A percentile compares a stretch with the other conserved stretches of the same genome.
Conservation (phyloP, 1,139 yeast genomes). For the Geotrichum phurueaensis region DNA sequence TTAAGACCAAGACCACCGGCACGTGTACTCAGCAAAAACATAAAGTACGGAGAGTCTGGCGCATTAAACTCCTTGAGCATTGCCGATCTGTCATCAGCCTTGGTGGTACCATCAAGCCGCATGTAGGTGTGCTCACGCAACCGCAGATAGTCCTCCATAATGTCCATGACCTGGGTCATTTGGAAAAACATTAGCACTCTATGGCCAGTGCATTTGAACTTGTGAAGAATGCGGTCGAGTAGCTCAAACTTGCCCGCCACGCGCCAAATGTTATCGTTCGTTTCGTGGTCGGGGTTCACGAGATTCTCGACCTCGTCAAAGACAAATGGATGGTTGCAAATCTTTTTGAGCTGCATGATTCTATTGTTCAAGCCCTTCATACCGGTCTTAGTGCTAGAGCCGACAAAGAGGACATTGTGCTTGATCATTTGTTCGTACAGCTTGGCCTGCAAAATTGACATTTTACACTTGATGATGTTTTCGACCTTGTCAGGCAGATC, state of each 20-base stretch:
- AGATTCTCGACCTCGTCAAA: constrained; percentile 89
- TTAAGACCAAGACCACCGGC: constrained; percentile 98
- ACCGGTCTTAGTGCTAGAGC: constrained; percentile 63
- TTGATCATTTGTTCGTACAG: constrained; percentile 86
- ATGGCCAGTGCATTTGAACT: constrained; percentile 79
- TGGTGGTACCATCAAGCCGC: constrained; percentile 87
- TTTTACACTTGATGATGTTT: constrained; percentile 88
- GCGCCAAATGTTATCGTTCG: constrained; percentile 67
- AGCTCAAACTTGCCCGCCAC: constrained; percentile 89
- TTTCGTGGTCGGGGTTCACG: constrained; percentile 68
- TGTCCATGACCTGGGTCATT: constrained; percentile 98
- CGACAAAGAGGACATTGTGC: constrained; percentile 77
- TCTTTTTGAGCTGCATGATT: constrained; percentile 92
- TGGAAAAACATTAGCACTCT: constrained; percentile 92
- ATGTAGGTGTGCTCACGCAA: constrained; percentile 68
- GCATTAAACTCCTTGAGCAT: constrained; percentile 82
- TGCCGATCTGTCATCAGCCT: constrained; percentile 87
- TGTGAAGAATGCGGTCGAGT: constrained; percentile 80
- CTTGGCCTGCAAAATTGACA: constrained; percentile 77
- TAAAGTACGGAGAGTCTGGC: constrained; percentile 78
- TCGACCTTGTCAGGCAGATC: constrained; percentile 95
- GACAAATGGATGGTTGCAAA: constrained; percentile 97
- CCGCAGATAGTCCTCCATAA: constrained; percentile 91
- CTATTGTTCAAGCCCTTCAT: constrained; percentile 89
- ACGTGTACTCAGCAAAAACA: constrained; percentile 85